Conservation (phyloP, 1,139 yeast genomes). For the Pichia inconspicua region DNA sequence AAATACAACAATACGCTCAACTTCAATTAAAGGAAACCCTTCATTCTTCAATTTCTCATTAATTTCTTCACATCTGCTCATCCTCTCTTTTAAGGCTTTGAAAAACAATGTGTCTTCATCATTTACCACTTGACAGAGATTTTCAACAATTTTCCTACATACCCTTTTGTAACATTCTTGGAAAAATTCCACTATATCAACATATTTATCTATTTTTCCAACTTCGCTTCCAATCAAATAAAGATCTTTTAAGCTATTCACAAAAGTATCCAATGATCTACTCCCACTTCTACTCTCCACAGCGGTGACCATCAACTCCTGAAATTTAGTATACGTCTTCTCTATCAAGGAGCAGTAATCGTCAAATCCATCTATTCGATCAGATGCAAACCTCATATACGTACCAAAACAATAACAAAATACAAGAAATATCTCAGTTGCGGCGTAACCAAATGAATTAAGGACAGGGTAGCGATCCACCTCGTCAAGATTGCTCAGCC, state of each 20-base stretch:
- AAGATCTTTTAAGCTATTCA: not conserved
- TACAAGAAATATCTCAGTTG: not conserved
- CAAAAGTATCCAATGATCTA: not conserved
- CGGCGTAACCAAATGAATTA: not conserved
- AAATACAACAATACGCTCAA: not conserved
- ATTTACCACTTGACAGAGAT: not conserved
- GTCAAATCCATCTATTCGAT: not conserved
- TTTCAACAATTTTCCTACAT: not conserved
- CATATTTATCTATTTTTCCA: not conserved
- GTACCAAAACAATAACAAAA: not conserved
- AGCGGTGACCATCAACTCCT: not conserved
- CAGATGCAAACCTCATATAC: not conserved
- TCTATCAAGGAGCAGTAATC: not conserved
- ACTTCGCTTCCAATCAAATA: not conserved
- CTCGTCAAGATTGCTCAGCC: not conserved
- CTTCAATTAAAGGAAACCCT: not conserved
- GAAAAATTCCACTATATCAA: not conserved
- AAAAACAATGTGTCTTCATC: not conserved
- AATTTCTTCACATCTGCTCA: not conserved
- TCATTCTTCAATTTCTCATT: not conserved
- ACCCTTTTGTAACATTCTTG: not conserved
- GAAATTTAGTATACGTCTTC: not conserved
- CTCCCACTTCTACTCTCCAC: not conserved
- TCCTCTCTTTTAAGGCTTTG: not conserved
- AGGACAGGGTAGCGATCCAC: not conserved